A percentile compares a stretch with the other conserved stretches of the same genome.
Conservation (phyloP, 1,284 basidiomycete species). For the Heterobasidion annosum region DNA sequence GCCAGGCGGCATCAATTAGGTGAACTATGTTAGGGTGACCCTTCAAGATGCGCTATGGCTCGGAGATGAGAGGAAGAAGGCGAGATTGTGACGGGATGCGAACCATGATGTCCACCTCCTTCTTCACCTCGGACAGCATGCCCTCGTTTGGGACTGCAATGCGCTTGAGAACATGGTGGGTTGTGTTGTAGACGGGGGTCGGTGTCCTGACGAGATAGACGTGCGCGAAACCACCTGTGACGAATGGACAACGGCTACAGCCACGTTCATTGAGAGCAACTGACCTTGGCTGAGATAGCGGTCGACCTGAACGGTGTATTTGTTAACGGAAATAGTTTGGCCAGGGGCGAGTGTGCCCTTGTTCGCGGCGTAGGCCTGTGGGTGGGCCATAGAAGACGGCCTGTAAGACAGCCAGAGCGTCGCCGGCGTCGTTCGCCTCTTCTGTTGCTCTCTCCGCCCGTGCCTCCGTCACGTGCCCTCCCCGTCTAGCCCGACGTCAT, state of each 20-base stretch:
- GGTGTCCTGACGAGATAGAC: slow-evolving; percentile 93
- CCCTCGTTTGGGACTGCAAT: slow-evolving; percentile 89
- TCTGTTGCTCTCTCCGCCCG: background rate
- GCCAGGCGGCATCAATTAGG: slow-evolving; percentile 91
- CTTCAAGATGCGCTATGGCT: slow-evolving; percentile 66
- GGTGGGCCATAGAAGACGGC: slow-evolving; percentile 19
- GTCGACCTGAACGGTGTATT: slow-evolving; percentile 80
- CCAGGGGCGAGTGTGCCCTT: slow-evolving; percentile 71
- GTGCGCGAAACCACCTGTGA: slow-evolving; percentile 92
- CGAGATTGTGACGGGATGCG: slow-evolving; percentile 25
- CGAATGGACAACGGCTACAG: slow-evolving; percentile 7
- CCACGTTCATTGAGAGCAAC: slow-evolving; percentile 9
- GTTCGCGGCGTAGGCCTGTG: slow-evolving; percentile 23
- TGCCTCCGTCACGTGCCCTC: no score
- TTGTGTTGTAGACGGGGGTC: slow-evolving; percentile 79
- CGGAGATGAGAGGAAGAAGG: slow-evolving; percentile 20
- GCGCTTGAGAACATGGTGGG: slow-evolving; percentile 95
- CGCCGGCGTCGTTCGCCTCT: background rate
- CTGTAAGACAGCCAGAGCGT: background rate
- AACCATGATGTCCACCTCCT: slow-evolving; percentile 98
- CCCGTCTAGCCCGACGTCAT: no score
- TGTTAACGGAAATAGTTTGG: slow-evolving; percentile 86
- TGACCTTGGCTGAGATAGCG: slow-evolving; percentile 90
- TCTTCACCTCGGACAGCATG: slow-evolving; percentile 91
- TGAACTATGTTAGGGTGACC: slow-evolving; percentile 91